Percentiles rank a stretch among this genome's conserved stretches.
phyloP scores from a whole-genome alignment of 1,139 yeast genomes.

The Magnusiomyces ingens region DNA sequence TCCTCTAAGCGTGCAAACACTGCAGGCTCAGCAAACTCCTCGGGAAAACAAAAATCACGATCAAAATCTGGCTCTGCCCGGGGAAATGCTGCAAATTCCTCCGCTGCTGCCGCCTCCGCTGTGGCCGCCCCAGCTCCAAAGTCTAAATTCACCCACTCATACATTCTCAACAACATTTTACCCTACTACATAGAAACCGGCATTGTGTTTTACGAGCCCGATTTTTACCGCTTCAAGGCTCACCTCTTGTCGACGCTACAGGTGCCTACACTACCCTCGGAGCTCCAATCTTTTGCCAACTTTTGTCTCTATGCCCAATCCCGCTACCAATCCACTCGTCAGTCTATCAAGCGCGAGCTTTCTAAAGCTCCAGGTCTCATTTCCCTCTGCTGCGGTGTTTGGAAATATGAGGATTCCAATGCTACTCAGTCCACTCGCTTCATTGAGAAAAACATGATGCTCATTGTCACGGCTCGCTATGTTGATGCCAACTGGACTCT shows the following conservation, averaged over 20 bases:
- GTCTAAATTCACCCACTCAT: not conserved
- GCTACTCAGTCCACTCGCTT: constrained; percentile 1
- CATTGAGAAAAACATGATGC: constrained; percentile 1
- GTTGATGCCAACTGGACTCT: constrained; percentile 15
- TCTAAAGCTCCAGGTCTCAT: constrained; percentile 10
- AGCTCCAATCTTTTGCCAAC: constrained; percentile 14
- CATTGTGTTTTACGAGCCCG: constrained; percentile 7
- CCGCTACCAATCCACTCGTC: constrained; percentile 12
- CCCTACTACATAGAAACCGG: constrained; percentile 7
- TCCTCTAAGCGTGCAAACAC: not conserved
- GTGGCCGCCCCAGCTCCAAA: not conserved
- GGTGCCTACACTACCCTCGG: constrained; percentile 6
- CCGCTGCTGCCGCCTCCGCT: not conserved
- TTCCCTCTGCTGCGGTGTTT: constrained; percentile 16
- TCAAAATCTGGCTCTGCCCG: not conserved
- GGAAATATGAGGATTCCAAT: constrained; percentile 12
- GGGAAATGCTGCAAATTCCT: not conserved
- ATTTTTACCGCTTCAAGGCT: not conserved
- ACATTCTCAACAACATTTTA: constrained; percentile 1
- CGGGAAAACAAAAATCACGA: not conserved
- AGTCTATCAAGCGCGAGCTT: constrained; percentile 12
- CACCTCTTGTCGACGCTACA: constrained; percentile 3
- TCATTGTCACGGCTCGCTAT: constrained; percentile 15
- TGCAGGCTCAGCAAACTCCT: not conserved
- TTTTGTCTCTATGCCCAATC: constrained; percentile 13